Percentiles rank a stretch among this genome's conserved stretches.
These are phyloP conservation scores for Rhipidocladum racemiflorum DNA, from an alignment of 176 grass and related monocot species.

Conservation along the genomic window DNA sequence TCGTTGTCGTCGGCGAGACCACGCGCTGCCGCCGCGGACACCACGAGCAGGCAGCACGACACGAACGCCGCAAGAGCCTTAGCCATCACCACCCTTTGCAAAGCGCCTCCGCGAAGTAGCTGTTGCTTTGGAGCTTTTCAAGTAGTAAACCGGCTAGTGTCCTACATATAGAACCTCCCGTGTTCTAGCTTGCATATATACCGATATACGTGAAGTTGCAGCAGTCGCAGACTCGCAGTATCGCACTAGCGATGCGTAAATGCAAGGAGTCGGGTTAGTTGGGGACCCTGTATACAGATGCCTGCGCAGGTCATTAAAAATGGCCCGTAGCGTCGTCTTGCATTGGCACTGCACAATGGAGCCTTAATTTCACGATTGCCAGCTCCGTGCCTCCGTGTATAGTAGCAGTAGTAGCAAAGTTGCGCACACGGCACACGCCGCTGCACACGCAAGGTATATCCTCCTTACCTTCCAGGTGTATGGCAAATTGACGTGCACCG, in stretches of 20 bases:
- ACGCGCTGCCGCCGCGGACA: not conserved
- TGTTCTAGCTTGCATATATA: not conserved
- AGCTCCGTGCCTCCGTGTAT: too few relatives aligned
- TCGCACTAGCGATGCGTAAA: not conserved
- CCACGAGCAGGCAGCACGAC: slow-evolving; percentile 31
- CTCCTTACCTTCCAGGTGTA: slow-evolving; percentile 7
- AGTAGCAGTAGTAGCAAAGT: too few relatives aligned
- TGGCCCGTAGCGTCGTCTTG: too few relatives aligned
- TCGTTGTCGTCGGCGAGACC: not conserved
- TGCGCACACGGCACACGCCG: too few relatives aligned
- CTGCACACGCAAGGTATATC: too few relatives aligned
- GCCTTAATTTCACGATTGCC: too few relatives aligned
- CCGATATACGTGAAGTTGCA: too few relatives aligned
- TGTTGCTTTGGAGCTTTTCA: not conserved
- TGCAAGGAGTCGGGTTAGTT: not conserved
- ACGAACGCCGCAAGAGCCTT: not conserved
- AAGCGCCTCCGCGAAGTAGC: too few relatives aligned
- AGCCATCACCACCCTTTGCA: not conserved
- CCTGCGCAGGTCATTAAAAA: too few relatives aligned
- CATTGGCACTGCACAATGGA: too few relatives aligned
- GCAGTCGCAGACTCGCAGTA: not conserved
- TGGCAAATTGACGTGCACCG: slow-evolving; percentile 13
- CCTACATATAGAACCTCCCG: not conserved
- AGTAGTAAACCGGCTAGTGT: not conserved
- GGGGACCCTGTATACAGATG: not conserved